Evolutionary conservation across 2,329 filamentous ascomycete species (phyloP).

Genomic region (Nigrograna mackinnonii): DNA sequence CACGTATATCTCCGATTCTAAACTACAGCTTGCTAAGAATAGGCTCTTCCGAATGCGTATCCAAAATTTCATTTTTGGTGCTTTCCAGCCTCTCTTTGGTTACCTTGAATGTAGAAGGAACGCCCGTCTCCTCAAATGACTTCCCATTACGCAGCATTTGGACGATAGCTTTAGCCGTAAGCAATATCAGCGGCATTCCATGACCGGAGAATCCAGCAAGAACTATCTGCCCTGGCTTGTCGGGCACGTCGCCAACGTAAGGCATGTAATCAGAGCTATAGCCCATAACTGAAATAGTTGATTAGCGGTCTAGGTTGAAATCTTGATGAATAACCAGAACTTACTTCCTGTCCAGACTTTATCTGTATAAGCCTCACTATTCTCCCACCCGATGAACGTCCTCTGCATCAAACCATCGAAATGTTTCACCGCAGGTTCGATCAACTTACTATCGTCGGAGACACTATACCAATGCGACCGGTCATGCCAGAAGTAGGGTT

Average conservation of each 20-base stretch:
- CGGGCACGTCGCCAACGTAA: slow-evolving; percentile 50
- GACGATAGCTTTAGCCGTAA: slow-evolving; percentile 45
- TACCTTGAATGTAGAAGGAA: not conserved
- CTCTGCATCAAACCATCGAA: slow-evolving; percentile 55
- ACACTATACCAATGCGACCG: slow-evolving; percentile 50
- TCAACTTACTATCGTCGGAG: slow-evolving; percentile 49
- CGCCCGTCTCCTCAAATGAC: not conserved
- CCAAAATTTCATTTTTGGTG: not conserved
- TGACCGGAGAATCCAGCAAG: slow-evolving; percentile 56
- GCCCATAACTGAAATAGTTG: slow-evolving; percentile 20
- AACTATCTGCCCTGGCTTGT: slow-evolving; percentile 43
- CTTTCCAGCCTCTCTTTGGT: not conserved
- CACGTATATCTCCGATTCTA: not conserved
- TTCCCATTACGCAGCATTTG: not conserved
- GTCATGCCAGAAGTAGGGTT: slow-evolving; percentile 37
- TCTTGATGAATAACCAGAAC: slow-evolving; percentile 1
- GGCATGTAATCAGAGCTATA: slow-evolving; percentile 45
- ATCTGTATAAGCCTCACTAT: slow-evolving; percentile 36
- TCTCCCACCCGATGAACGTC: slow-evolving; percentile 55
- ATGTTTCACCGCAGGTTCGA: slow-evolving; percentile 42
- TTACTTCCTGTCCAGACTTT: slow-evolving; percentile 31
- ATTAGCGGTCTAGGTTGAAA: not conserved
- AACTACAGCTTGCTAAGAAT: not conserved
- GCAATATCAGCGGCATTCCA: slow-evolving; percentile 51
- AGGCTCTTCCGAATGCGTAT: no score